phyloP scores from a whole-genome alignment of 1,284 basidiomycete species.

The Tylopilus sp. region DNA sequence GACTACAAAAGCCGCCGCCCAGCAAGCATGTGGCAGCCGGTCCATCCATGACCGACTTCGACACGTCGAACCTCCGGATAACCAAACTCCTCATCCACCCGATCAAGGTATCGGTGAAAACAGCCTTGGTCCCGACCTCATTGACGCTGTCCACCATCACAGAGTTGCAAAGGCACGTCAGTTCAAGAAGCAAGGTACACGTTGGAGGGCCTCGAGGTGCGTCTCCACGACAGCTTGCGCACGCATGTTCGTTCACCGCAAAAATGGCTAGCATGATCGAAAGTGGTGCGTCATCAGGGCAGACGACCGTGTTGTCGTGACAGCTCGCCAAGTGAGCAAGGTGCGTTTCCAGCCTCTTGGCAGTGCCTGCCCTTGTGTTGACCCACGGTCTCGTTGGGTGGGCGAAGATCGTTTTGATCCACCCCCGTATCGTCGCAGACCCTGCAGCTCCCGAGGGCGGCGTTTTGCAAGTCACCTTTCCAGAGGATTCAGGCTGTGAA shows the following conservation, averaged over 20 bases:
- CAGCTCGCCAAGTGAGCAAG: slow-evolving; percentile 59
- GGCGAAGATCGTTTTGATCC: slow-evolving; percentile 62
- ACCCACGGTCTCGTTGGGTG: slow-evolving; percentile 1
- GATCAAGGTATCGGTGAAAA: slow-evolving; percentile 49
- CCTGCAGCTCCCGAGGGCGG: slow-evolving; percentile 43
- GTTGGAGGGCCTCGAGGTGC: slow-evolving; percentile 60
- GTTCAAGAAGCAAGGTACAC: slow-evolving; percentile 52
- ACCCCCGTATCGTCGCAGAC: slow-evolving; percentile 49
- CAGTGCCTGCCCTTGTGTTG: not conserved
- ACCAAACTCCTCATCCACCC: slow-evolving; percentile 62
- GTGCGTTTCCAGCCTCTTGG: slow-evolving; percentile 33
- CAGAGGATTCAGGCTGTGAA: slow-evolving; percentile 49
- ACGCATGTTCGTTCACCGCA: not conserved
- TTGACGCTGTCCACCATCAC: not conserved
- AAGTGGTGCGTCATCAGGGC: slow-evolving; percentile 64
- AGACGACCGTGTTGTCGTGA: slow-evolving; percentile 49
- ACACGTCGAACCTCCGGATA: slow-evolving; percentile 43
- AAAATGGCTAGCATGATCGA: slow-evolving; percentile 52
- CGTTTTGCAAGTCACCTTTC: slow-evolving; percentile 52
- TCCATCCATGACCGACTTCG: slow-evolving; percentile 15
- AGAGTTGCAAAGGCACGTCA: slow-evolving; percentile 66
- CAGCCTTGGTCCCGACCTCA: slow-evolving; percentile 2
- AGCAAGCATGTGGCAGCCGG: not conserved
- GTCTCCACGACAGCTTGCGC: slow-evolving; percentile 11
- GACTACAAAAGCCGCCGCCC: not conserved